Evolutionary conservation across 805 yeast species (phyloP), one percentile per base, ranked within the genome.

Genomic region (Ogataea philodendri): DNA sequence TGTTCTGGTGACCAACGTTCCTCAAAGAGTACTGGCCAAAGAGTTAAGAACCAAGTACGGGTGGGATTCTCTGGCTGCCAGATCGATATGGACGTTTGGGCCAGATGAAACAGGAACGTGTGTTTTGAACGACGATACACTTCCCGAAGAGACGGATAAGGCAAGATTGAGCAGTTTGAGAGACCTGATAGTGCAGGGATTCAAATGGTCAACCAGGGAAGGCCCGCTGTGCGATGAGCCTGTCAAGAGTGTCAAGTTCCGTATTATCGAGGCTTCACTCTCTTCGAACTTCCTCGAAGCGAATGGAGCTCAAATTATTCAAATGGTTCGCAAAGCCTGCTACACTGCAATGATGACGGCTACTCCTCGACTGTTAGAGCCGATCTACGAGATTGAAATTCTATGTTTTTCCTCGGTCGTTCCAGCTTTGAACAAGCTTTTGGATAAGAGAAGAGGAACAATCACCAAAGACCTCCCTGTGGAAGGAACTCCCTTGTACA

Each of bases 141-240:
- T 89, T 3, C 71, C 80, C 0, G 78, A 69, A 18, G 93, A 84
- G 39, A 80, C 81, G 1, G 84, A 85, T 51, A 78, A 77, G 51
- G 60, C 62, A 16, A 35, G 62, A 8, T 49, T 84, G 21, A 40
- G 49, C 1, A 34, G 62, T 0, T 66, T 73, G 18, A 79, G 75
- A 42, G 78, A 74, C 5, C 65, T 76, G 2, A 70, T 89, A 1
- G 61, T 66, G 2, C 81, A 80, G 46, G 98, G 97, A 0, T 93
- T 90, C 61, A 71, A 74, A 49, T 84, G 95, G 93, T 81, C 83
- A 3, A 68, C 75, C 0, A 68, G 76, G 37, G 95, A 85, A 50
- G 98, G 98, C 0, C 98, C 99, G 0, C 64, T 93, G n/a, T 78
- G 94, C 43, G 95, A 84, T 42, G 96, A 87, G 54, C 81, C 84